Evolutionary conservation across 2,329 filamentous ascomycete genomes (phyloP).

Genomic region (Aspergillus tanneri): DNA sequence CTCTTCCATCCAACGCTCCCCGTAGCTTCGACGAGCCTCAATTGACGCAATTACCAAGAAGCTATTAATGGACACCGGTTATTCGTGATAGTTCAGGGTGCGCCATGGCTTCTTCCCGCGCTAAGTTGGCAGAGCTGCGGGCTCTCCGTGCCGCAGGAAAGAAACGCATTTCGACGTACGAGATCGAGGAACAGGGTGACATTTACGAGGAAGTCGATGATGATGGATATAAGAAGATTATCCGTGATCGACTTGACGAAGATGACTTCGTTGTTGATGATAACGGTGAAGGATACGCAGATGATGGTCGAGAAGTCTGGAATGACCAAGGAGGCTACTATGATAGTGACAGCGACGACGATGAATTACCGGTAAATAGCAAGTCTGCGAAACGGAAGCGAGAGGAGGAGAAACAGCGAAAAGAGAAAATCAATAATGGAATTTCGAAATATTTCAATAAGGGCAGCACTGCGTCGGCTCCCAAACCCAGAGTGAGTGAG

Average conservation of each 20-base stretch:
- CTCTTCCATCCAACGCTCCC: conserved; percentile 15
- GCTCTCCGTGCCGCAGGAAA: conserved; percentile 86
- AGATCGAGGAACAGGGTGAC: conserved; percentile 78
- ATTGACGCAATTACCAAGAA: not conserved
- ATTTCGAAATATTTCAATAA: conserved; percentile 95
- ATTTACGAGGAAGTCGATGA: conserved; percentile 97
- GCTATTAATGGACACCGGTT: conserved; percentile 7
- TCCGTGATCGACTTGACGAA: conserved; percentile 80
- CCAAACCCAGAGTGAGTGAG: conserved; percentile 73
- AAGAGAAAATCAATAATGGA: conserved; percentile 82
- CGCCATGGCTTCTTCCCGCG: conserved; percentile 36
- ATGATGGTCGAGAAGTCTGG: conserved; percentile 94
- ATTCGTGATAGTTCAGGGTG: not conserved
- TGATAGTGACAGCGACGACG: conserved; percentile 72
- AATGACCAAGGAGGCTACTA: conserved; percentile 61
- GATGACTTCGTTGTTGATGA: conserved; percentile 99
- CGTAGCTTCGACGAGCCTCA: conserved; percentile 4
- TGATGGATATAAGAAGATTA: conserved; percentile 94
- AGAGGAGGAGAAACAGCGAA: conserved; percentile 80
- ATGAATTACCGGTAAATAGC: conserved; percentile 63
- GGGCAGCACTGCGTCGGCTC: conserved; percentile 59
- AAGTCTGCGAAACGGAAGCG: conserved; percentile 77
- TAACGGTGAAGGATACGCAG: conserved; percentile 93
- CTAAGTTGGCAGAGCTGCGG: conserved; percentile 67
- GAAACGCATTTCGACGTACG: conserved; percentile 82